These are phyloP conservation scores for Arthroderma uncinatum DNA, from an alignment of 2,329 filamentous ascomycete species.

Conservation along the genomic window DNA sequence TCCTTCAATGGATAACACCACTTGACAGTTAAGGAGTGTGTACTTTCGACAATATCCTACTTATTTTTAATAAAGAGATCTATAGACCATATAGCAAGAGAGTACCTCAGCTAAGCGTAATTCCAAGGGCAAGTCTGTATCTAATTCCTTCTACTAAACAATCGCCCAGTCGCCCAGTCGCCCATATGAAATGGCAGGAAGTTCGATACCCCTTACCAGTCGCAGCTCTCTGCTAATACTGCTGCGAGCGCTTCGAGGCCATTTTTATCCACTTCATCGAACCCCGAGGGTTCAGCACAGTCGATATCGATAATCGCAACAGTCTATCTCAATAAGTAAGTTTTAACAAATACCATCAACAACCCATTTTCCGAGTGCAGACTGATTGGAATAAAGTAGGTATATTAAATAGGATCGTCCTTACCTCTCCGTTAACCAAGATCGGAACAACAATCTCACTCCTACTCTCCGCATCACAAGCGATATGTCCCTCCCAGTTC, in stretches of 20 bases:
- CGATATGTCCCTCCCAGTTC: constrained; percentile 39
- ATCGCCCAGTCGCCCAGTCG: no score
- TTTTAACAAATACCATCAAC: neutral
- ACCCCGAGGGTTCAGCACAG: constrained; percentile 33
- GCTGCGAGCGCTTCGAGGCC: constrained; percentile 33
- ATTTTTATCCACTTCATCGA: constrained; percentile 36
- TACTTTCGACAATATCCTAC: no score
- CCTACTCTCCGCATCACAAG: constrained; percentile 38
- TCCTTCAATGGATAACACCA: no score
- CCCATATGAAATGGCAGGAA: no score
- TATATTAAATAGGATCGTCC: constrained; percentile 12
- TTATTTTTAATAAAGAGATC: no score
- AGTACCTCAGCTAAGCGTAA: no score
- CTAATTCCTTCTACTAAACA: no score
- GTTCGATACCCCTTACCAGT: no score
- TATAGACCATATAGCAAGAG: no score
- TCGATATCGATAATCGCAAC: constrained; percentile 41
- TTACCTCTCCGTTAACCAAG: constrained; percentile 29
- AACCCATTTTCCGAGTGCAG: neutral
- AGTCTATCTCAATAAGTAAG: constrained; percentile 23
- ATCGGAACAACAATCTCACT: constrained; percentile 43
- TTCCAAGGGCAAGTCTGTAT: no score
- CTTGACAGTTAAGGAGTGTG: no score
- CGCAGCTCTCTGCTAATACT: constrained; percentile 32
- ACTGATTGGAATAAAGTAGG: no score